These are phyloP conservation scores for Geoglossum glabrum DNA, from an alignment of 495 filamentous ascomycete species.

Conservation along the genomic window DNA sequence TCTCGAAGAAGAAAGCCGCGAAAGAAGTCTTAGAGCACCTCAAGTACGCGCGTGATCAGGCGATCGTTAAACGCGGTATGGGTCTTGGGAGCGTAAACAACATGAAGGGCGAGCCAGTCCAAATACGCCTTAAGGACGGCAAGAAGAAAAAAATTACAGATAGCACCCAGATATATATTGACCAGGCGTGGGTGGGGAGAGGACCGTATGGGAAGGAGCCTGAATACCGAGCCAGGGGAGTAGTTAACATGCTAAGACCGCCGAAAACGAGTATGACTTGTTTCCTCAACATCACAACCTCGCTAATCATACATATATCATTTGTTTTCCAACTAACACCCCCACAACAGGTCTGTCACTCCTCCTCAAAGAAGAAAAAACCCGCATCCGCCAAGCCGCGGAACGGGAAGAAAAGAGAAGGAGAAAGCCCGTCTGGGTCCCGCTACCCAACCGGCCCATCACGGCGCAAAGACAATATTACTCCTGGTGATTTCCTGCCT, in stretches of 20 bases:
- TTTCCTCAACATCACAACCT: not conserved
- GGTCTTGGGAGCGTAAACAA: constrained; percentile 36
- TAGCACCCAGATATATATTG: constrained; percentile 60
- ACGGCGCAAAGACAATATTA: constrained; percentile 71
- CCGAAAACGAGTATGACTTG: constrained; percentile 49
- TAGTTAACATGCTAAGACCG: constrained; percentile 34
- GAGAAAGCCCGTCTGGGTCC: constrained; percentile 59
- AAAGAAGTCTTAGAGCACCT: constrained; percentile 59
- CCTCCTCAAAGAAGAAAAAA: constrained; percentile 81
- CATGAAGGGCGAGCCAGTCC: constrained; percentile 13
- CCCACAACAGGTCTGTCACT: constrained; percentile 42
- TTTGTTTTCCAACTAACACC: not conserved
- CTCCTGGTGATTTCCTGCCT: constrained; percentile 40
- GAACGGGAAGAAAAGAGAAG: constrained; percentile 53
- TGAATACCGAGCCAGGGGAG: constrained; percentile 51
- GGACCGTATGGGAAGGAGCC: constrained; percentile 34
- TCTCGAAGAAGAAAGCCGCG: constrained; percentile 83
- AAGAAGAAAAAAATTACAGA: constrained; percentile 43
- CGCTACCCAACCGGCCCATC: constrained; percentile 60
- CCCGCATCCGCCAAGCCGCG: constrained; percentile 54
- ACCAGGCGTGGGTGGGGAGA: constrained; percentile 77
- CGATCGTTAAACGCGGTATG: constrained; percentile 65
- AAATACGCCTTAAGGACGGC: constrained; percentile 33
- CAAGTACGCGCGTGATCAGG: constrained; percentile 52
- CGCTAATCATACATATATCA: not conserved